Evolutionary conservation across 305 asterid genomes (phyloP).

Genomic region (Fraxinus ornus): DNA sequence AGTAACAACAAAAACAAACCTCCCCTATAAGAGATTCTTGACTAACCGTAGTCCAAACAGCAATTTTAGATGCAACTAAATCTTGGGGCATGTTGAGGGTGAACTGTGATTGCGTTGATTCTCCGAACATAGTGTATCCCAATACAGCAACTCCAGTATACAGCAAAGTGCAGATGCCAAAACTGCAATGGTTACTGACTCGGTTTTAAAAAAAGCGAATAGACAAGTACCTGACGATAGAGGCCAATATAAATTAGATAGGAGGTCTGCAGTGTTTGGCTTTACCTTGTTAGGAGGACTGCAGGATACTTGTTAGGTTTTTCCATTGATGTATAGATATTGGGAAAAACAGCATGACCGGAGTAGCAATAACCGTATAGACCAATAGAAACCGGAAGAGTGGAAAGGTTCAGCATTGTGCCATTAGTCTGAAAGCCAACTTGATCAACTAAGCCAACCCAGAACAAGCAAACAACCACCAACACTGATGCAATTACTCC

Average conservation of each 20-base stretch:
- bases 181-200: conserved; percentile 42
- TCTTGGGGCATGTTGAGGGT: conserved; percentile 84
- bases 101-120: conserved; percentile 74
- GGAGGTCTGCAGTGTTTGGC: not conserved
- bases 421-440: conserved; percentile 51
- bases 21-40: not conserved
- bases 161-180: conserved; percentile 66
- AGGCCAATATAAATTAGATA: not conserved
- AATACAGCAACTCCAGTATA: conserved; percentile 70
- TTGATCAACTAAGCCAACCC: conserved; percentile 82
- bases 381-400: conserved; percentile 90
- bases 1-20: not conserved
- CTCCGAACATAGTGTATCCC: conserved; percentile 85
- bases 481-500: conserved; percentile 88
- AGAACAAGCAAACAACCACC: conserved; percentile 76
- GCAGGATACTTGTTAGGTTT: conserved; percentile 72
- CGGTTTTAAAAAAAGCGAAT: not conserved
- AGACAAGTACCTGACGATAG: not conserved
- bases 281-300: conserved; percentile 72
- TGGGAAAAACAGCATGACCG: conserved; percentile 92
- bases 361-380: conserved; percentile 91
- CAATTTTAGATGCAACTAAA: conserved; percentile 72
- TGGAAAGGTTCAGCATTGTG: conserved; percentile 61
- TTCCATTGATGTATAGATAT: conserved; percentile 79
- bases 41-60: conserved; percentile 89